Percentiles rank a stretch among this genome's conserved stretches.
Evolutionary conservation across 805 yeast genomes (phyloP).

Genomic region (Candida sanyiensis): DNA sequence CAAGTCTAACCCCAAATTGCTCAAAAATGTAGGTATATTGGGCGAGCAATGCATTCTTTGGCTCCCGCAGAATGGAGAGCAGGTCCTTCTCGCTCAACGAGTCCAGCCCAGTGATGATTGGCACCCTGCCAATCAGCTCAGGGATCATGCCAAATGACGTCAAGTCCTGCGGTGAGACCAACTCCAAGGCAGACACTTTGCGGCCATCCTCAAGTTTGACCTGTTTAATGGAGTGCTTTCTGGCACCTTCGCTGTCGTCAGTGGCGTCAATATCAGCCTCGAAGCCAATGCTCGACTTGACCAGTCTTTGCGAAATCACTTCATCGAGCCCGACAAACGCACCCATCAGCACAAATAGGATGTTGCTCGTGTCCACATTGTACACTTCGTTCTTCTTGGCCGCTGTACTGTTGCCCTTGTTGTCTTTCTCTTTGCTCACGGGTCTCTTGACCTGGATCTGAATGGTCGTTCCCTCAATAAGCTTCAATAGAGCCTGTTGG

Average conservation of each 20-base stretch:
- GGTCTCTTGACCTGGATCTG: constrained; percentile 43
- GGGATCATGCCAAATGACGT: constrained; percentile 52
- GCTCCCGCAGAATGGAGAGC: constrained; percentile 46
- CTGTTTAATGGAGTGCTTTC: constrained; percentile 28
- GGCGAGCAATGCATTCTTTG: constrained; percentile 46
- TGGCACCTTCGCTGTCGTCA: constrained; percentile 8
- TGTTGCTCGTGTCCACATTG: constrained; percentile 49
- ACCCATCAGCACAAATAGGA: constrained; percentile 53
- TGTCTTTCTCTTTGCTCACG: constrained; percentile 26
- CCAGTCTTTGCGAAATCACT: constrained; percentile 37
- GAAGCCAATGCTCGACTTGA: constrained; percentile 24
- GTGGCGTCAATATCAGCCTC: constrained; percentile 16
- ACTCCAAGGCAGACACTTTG: constrained; percentile 36
- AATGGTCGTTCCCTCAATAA: constrained; percentile 52
- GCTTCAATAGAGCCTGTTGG: constrained; percentile 52
- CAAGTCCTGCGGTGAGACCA: constrained; percentile 46
- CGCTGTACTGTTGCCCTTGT: constrained; percentile 27
- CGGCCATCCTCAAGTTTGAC: constrained; percentile 34
- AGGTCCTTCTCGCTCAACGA: constrained; percentile 42
- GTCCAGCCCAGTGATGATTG: constrained; percentile 44
- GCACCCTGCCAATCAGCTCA: constrained; percentile 54
- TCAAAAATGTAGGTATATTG: constrained; percentile 51
- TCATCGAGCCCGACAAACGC: constrained; percentile 56
- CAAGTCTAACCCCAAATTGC: constrained; percentile 45
- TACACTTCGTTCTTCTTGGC: constrained; percentile 38